Evolutionary conservation across 1,284 basidiomycete species (phyloP).

Genomic region (Cerrena zonata): DNA sequence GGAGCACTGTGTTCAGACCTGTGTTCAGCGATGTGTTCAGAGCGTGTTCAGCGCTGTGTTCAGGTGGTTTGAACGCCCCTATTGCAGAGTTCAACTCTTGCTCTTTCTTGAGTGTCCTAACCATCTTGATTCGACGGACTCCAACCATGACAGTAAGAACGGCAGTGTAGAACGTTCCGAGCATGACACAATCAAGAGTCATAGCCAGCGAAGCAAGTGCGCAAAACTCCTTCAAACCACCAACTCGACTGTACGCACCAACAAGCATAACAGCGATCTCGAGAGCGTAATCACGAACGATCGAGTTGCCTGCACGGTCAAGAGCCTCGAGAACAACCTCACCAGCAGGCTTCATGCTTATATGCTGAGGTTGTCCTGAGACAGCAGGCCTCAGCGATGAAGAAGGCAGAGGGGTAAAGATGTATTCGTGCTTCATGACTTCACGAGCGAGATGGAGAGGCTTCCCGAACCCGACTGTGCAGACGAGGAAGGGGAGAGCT

Average conservation of each 20-base stretch:
- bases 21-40: too few species aligned
- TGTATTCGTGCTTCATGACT: slow-evolving; percentile 83
- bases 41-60: too few species aligned
- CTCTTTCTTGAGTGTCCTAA: slow-evolving; percentile 22
- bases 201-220: slow-evolving; percentile 86
- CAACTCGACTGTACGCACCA: slow-evolving; percentile 83
- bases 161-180: slow-evolving; percentile 87
- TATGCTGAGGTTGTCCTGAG: slow-evolving; percentile 34
- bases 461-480: slow-evolving; percentile 97
- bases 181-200: slow-evolving; percentile 80
- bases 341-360: slow-evolving; percentile 68
- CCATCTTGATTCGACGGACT: slow-evolving; percentile 45
- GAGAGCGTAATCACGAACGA: slow-evolving; percentile 88
- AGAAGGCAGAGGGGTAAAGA: slow-evolving; percentile 28
- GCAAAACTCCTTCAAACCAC: slow-evolving; percentile 91
- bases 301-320: slow-evolving; percentile 70
- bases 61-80: too few species aligned
- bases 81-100: slow-evolving; percentile 4
- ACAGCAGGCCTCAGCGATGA: not conserved
- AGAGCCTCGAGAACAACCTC: slow-evolving; percentile 84
- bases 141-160: slow-evolving; percentile 93
- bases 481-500: slow-evolving; percentile 94
- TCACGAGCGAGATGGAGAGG: slow-evolving; percentile 87
- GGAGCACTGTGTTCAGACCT: too few species aligned
- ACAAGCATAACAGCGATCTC: slow-evolving; percentile 87